Base-by-base conservation (phyloP, 2,329 filamentous ascomycete species). In the Xylariaceae sp. region DNA sequence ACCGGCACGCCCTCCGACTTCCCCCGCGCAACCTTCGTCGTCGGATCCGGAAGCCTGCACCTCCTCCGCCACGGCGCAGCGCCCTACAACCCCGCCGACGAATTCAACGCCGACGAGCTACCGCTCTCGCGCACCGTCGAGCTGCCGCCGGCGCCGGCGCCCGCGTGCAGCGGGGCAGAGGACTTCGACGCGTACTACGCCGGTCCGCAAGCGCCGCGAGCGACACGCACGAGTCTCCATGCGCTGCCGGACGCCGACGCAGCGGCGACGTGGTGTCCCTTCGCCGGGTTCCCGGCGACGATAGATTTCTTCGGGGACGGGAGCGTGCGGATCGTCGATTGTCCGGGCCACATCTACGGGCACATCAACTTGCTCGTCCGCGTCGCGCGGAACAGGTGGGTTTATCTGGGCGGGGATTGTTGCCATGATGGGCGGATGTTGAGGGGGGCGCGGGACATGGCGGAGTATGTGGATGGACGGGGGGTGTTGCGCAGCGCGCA, bases 1-100 rank as follows among this genome's bases (percentile, higher is more conserved):
- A 74, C 80, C 44, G 83, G 82, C n/a, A 82, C 80, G 3, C 79
- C 81, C 0, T 69, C 73, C 1, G 80, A 83, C 64, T 85, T 83
- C 62, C 61, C 73, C 0, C 68, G 72, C 10, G 74, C 80, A 0
- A 72, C 73, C 2, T 83, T 85, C 62, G 64, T 80, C 2, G 77
- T 84, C 8, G 83, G 83, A 0, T 71, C 74, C 3, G 79, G 79
- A 4, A 76, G 77, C 0, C 63, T 77, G 15, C 63, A 75, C 44
- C 67, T 82, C 1, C 68, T 82, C 4, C 60, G 64, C n/a, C 52
- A 69, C 13, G 72, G 72, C 5, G 67, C 66, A 4, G 69, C 67
- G 1, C 67, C 66, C 7, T 60, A 67, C 10, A 70, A 72, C 15
- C 68, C 68, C 23, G 64, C 64, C 4, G 67, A 71, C 23, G 56